phyloP scores from a whole-genome alignment of 208 protist genomes.

The Acanthamoeba rhysodes region DNA sequence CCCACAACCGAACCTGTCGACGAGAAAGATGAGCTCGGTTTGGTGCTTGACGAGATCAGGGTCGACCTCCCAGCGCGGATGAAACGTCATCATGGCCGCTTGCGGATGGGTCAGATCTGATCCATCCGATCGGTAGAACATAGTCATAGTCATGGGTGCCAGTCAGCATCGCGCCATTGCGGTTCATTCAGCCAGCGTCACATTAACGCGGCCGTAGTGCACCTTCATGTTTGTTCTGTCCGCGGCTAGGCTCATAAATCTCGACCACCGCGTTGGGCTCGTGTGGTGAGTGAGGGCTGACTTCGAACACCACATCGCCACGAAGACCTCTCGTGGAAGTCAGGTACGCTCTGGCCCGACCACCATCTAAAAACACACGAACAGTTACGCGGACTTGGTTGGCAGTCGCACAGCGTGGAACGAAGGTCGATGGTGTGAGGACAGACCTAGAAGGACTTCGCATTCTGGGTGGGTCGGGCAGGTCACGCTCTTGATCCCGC shows the following conservation, averaged over 20 bases:
- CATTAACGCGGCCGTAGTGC: background rate
- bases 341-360: background rate
- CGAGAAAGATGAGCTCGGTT: conserved; percentile 3
- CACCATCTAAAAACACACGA: background rate
- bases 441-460: background rate
- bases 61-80: background rate
- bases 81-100: conserved; percentile 4
- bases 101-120: background rate
- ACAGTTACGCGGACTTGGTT: background rate
- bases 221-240: conserved; percentile 13
- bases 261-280: background rate
- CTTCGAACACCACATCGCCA: background rate
- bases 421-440: background rate
- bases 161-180: background rate
- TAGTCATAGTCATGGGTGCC: background rate
- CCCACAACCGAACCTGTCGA: background rate
- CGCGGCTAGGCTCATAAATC: background rate
- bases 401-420: background rate
- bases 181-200: too few species aligned
- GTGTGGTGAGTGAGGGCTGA: background rate
- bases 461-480: background rate
- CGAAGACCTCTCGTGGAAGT: background rate
- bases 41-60: background rate
- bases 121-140: background rate
- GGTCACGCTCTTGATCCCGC: background rate